Conservation (phyloP, 768 basidiomycete species). For the Mrakia blollopis region DNA sequence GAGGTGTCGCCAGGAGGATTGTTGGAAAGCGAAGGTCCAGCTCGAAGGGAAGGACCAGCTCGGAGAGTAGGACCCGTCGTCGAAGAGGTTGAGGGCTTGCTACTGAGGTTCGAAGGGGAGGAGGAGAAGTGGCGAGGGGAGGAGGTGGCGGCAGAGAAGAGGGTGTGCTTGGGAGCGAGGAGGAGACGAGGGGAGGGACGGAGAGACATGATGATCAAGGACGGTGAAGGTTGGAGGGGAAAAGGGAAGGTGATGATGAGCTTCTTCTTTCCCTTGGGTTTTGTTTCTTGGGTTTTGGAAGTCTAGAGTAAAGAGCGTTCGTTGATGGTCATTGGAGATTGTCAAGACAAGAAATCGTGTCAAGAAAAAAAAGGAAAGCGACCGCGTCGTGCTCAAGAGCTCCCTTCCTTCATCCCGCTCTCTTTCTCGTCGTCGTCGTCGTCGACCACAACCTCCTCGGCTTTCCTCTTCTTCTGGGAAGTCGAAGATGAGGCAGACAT, state of each 20-base stretch:
- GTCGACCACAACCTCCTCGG: not conserved
- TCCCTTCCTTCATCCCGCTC: no score
- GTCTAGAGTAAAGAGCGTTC: not conserved
- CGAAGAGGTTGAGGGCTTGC: not conserved
- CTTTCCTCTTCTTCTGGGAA: conserved; percentile 17
- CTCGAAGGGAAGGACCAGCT: conserved; percentile 3
- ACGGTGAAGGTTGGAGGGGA: not conserved
- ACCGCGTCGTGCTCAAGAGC: not conserved
- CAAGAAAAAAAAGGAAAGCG: not conserved
- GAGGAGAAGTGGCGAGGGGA: not conserved
- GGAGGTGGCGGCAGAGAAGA: not conserved
- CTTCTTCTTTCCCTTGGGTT: not conserved
- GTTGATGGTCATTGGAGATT: not conserved
- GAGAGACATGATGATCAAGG: not conserved
- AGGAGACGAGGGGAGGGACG: not conserved
- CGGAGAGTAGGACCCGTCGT: not conserved
- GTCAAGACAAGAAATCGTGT: not conserved
- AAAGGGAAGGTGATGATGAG: not conserved
- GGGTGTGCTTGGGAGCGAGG: not conserved
- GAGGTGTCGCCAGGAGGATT: conserved; percentile 4
- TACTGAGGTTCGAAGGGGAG: not conserved
- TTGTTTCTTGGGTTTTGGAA: not conserved
- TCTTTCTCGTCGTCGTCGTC: not conserved
- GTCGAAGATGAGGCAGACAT: not conserved
- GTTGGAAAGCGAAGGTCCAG: not conserved